Percentiles rank a stretch among this genome's conserved stretches.
phyloP scores from a whole-genome alignment of 208 protist species.

The Leptomonas pyrrhocoris region DNA sequence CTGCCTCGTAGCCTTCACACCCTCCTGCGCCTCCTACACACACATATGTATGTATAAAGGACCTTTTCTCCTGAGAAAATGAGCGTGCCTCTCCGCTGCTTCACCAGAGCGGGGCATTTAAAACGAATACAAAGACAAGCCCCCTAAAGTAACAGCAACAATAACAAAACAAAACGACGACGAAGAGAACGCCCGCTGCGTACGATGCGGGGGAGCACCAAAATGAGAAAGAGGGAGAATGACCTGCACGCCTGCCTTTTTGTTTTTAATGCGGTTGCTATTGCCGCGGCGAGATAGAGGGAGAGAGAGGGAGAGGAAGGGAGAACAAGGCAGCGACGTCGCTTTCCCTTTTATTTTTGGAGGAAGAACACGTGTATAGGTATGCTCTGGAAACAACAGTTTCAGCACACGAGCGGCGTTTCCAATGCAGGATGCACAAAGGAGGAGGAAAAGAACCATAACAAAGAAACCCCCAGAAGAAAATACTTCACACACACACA shows the following conservation, averaged over 20 bases:
- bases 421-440: no score
- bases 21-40: no score
- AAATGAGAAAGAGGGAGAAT: background rate
- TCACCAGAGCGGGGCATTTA: no score
- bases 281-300: background rate
- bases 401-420: no score
- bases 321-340: background rate
- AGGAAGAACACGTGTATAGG: no score
- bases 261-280: no score
- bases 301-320: background rate
- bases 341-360: background rate
- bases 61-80: no score
- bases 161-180: slow-evolving; percentile 11
- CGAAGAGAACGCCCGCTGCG: background rate
- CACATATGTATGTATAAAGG: no score
- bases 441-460: slow-evolving; percentile 24
- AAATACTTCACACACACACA: background rate
- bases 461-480: background rate
- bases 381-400: no score
- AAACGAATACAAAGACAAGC: slow-evolving; percentile 1
- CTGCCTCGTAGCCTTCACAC: no score
- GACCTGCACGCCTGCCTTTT: no score
- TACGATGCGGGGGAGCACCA: background rate
- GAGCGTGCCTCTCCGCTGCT: no score
- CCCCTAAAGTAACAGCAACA: background rate